Base-by-base conservation (phyloP, 2,329 filamentous ascomycete genomes). In the Penicillium paneum region DNA sequence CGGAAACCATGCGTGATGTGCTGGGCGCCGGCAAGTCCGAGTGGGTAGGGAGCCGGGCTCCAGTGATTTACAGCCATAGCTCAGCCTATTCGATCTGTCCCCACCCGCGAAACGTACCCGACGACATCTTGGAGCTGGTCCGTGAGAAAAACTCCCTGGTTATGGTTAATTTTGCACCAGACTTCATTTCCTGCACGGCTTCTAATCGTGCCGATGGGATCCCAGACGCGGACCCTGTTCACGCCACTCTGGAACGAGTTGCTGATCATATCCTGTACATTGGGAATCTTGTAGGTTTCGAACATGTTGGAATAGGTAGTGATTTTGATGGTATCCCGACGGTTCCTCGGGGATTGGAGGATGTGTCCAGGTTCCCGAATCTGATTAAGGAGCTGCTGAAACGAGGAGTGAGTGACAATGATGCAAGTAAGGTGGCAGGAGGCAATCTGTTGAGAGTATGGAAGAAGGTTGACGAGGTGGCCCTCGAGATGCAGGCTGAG, bases 1-100 rank as follows among this genome's bases (percentile, higher is more conserved):
- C 83, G 53, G 88, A 93, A 56, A 96, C 92, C 0, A 94, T 95
- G 90, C 76, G 85, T 7, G 89, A 96, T 64, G 89, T 93, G 0
- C 81, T 97, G 0, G 84, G 83, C 5, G 86, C 81, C 2, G 71
- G 71, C 8, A 76, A 78, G 21, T 78, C 79, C 19, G 78, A 74
- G 40, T 93, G 88, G 88, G 70, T 76, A 5, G 89, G 90, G 7
- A 92, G 88, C 67, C 77, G 80, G 53, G 91, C 93, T 0, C 92
- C 93, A 0, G 81, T 94, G 5, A 94, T 97, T 54, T 97, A 90
- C 78, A 91, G 87, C 54, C 93, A 97, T 70, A 94, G 89, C 63
- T 93, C 89, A 5, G 90, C 88, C 1, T 87, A 89, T 64, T 81
- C 84, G 1, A 68, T 97, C 21, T 97, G 91, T 68, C 90, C 90